Evolutionary conservation across 345 rosid species (phyloP).

Genomic region (Gynandropsis gynandra): DNA sequence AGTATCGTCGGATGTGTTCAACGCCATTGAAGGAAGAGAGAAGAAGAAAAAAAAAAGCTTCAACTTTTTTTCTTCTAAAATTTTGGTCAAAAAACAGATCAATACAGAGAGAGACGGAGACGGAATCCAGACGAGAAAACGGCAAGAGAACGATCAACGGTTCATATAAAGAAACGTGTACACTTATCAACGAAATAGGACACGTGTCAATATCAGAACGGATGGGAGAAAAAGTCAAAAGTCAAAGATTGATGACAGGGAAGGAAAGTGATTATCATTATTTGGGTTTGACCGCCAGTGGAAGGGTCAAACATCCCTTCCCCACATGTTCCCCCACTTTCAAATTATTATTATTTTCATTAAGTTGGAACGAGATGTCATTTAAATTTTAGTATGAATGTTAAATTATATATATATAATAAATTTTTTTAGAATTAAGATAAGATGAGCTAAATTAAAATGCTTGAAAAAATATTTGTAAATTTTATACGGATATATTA

Average conservation of each 20-base stretch:
- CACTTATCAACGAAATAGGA: too few relatives aligned
- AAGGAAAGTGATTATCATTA: slow-evolving; percentile 31
- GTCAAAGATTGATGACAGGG: slow-evolving; percentile 45
- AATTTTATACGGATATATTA: too few relatives aligned
- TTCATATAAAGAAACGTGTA: too few relatives aligned
- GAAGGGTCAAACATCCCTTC: slow-evolving; percentile 30
- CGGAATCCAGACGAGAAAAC: slow-evolving; percentile 15
- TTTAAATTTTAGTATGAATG: too few relatives aligned
- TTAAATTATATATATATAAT: too few relatives aligned
- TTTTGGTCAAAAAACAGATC: slow-evolving; percentile 27
- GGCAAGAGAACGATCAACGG: neutral
- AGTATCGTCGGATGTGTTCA: slow-evolving; percentile 20
- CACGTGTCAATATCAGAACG: slow-evolving; percentile 25
- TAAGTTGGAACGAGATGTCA: slow-evolving; percentile 4
- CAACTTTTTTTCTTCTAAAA: neutral
- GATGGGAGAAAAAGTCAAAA: slow-evolving; percentile 25
- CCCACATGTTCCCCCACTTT: too few relatives aligned
- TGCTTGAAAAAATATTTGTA: too few relatives aligned
- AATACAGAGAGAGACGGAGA: slow-evolving; percentile 19
- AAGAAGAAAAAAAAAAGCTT: slow-evolving; percentile 12
- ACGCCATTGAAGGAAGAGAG: slow-evolving; percentile 21
- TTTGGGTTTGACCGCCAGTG: slow-evolving; percentile 41
- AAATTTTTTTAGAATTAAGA: too few relatives aligned
- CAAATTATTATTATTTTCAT: too few relatives aligned
- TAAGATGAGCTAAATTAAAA: too few relatives aligned